Base-by-base conservation (phyloP, 257 asterid genomes). In the Ophiorrhiza pumila region DNA sequence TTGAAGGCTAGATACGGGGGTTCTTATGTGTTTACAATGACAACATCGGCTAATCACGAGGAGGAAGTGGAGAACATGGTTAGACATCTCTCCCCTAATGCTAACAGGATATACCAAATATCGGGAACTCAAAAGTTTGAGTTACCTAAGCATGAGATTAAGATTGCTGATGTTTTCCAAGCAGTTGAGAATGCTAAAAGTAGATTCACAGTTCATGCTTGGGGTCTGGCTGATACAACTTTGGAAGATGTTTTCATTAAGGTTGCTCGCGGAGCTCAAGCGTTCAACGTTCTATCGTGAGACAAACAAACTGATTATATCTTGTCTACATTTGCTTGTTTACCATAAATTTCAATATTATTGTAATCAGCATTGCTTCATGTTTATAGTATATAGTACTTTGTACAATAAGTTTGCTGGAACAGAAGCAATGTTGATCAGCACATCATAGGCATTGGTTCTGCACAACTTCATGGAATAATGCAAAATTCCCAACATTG, bases 191-290 rank as follows among this genome's bases (percentile, higher is more conserved):
- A 80, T 60, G 97, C 96, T 34, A 95, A 90, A 86, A 87, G 91
- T 71, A 81, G 82, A 69, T 95, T 91, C 87, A 74, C 90, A 8
- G 96, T 94, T 71, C 87, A 94, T 65, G 99, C 99, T 31, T 91
- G 97, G 98, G 98, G 98, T 39, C 72, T 94, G 60, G 96, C 97
- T 0, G 97, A 94, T 74, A 94, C 99, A 12, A 94, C 97, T 5
- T 80, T 94, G 58, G 97, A 94, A 75, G 99, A 94, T 71, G 99
- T 91, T 15, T 94, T 94, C 39, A 94, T 94, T 60, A 94, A 94
- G 87, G 99, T 94, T 72, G 99, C 99, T 25, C 82, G 91, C 42
- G 91, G 81, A 23, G 90, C 96, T 77, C 96, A 91, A 55, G 83
- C 91, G 11, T 82, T 76, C 80, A 86, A 63, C 56, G 78, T 73